Evolutionary conservation across 2,329 filamentous ascomycete genomes (phyloP).

Genomic region (Leptographium procerum): DNA sequence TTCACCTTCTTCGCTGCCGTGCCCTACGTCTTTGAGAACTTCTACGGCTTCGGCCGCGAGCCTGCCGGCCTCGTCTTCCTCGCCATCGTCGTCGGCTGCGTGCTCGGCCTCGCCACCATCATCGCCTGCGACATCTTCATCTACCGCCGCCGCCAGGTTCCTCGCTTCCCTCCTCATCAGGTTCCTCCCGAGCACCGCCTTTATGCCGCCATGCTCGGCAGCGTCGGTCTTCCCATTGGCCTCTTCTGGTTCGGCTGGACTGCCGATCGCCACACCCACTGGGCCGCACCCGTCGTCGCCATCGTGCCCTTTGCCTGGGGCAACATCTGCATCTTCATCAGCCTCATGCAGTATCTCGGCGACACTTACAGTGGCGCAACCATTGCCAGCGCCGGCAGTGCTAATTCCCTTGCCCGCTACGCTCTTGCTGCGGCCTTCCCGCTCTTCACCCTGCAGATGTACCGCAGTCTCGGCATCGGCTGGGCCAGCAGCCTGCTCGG

Average conservation of each 20-base stretch:
- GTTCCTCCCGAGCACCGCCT: constrained; percentile 45
- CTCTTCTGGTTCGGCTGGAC: constrained; percentile 54
- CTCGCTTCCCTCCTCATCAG: constrained; percentile 20
- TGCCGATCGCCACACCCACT: constrained; percentile 30
- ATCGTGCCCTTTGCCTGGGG: constrained; percentile 48
- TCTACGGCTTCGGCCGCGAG: constrained; percentile 33
- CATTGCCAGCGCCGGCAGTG: constrained; percentile 46
- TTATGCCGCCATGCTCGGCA: constrained; percentile 47
- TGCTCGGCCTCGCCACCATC: constrained; percentile 30
- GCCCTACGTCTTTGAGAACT: constrained; percentile 32
- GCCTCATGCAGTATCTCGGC: constrained; percentile 37
- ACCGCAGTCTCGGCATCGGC: constrained; percentile 27
- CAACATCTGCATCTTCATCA: constrained; percentile 47
- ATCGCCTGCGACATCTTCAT: constrained; percentile 28
- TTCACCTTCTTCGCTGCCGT: constrained; percentile 42
- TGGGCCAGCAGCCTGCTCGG: constrained; percentile 37
- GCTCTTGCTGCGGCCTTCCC: constrained; percentile 45
- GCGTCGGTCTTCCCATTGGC: constrained; percentile 37
- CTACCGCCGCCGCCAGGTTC: constrained; percentile 25
- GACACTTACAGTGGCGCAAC: constrained; percentile 45
- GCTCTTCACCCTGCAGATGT: constrained; percentile 48
- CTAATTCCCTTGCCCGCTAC: constrained; percentile 48
- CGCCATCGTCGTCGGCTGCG: constrained; percentile 31
- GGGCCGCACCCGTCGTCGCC: constrained; percentile 38
- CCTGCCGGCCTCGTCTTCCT: constrained; percentile 33